These are phyloP conservation scores for Puya raimondii DNA, from an alignment of 176 grass and related monocot species.

Conservation along the genomic window DNA sequence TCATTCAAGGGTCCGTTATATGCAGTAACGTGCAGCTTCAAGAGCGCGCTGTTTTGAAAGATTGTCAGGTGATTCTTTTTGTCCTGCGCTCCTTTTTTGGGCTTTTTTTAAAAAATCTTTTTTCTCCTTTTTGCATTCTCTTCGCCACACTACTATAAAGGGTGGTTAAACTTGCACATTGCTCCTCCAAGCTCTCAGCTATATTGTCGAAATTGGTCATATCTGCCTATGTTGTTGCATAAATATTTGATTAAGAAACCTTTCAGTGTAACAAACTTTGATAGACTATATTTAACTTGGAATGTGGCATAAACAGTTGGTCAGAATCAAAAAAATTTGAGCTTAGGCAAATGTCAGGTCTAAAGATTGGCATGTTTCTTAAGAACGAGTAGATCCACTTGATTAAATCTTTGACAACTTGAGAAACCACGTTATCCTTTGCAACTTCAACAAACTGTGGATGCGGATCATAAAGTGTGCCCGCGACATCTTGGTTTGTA, in stretches of 20 bases:
- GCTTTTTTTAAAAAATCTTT: not conserved
- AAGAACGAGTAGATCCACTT: not conserved
- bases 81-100: not conserved
- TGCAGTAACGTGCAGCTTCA: constrained; percentile 94
- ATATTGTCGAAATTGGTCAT: too few species aligned
- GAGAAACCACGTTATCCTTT: not conserved
- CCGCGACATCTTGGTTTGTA: too few species aligned
- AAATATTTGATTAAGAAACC: too few species aligned
- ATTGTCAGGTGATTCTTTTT: constrained; percentile 66
- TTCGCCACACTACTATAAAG: not conserved
- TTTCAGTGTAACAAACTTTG: too few species aligned
- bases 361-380: not conserved
- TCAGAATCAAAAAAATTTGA: not conserved
- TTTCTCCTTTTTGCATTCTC: too few species aligned
- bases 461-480: not conserved
- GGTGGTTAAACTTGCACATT: not conserved
- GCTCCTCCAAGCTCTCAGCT: too few species aligned
- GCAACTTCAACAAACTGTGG: not conserved
- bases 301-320: too few species aligned
- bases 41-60: constrained; percentile 84
- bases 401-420: not conserved
- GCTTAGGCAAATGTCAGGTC: not conserved
- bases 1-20: constrained; percentile 88
- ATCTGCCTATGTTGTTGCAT: too few species aligned
- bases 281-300: too few species aligned